Base-by-base conservation (phyloP, 305 asterid species). In the Fraxinus sp. region DNA sequence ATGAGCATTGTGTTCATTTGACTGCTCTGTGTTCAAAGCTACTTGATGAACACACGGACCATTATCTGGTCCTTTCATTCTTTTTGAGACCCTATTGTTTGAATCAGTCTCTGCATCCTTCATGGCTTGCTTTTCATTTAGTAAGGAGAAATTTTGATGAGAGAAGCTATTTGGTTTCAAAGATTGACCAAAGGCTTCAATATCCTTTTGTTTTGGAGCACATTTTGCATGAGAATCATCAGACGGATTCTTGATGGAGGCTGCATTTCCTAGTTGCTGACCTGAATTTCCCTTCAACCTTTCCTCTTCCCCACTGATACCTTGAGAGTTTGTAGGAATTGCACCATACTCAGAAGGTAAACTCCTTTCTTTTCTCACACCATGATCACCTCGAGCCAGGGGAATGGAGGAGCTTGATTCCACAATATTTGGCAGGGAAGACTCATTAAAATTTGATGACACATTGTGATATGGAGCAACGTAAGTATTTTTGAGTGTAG, bases 181-280 rank as follows among this genome's bases (percentile, higher is more conserved):
- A 66, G 92, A 90, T 81, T 87, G 92, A 77, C 95, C 97, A 86
- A 93, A 92, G 80, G 93, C 93, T 89, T 92, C 92, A 85, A 92
- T 85, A 80, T 93, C 91, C 78, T 85, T 90, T 68, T 86, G 92
- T 36, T 87, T 83, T 46, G 97, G 91, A 83, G 83, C 83, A 46
- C 93, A 88, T 88, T 82, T 86, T 28, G 91, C 82, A 84, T 92
- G 89, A 82, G 94, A 92, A 39, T 80, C 89, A 71, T 89, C 92
- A 0, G 83, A 71, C n/a, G n/a, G 75, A 77, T 86, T 86, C 49
- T 82, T 85, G 72, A 78, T 46, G 78, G 55, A 37, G 59, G 89
- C 77, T 80, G 86, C 88, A 83, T 83, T 86, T 37, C 90, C 91
- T 77, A 46, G 81, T 81, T 84, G 82, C 83, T 86, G 92, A 46